Percentiles rank a stretch among this genome's conserved stretches.
Conservation (phyloP, 768 basidiomycete species). For the Xanthoconium purpureum region DNA sequence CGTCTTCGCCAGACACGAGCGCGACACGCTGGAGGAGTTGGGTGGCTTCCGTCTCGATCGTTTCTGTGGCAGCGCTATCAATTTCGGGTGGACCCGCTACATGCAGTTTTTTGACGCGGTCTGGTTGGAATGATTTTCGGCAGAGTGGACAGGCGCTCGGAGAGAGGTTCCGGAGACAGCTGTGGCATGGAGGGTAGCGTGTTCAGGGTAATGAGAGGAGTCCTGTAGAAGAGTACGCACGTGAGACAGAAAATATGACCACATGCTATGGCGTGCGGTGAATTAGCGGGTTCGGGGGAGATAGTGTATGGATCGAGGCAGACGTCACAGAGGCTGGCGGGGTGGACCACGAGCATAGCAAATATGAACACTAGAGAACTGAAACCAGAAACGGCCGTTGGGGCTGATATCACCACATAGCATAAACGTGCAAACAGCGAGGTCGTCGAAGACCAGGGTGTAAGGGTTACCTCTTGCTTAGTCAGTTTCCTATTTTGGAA, state of each 20-base stretch:
- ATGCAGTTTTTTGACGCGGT: slow-evolving; percentile 64
- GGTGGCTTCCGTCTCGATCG: slow-evolving; percentile 41
- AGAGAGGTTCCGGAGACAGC: slow-evolving; percentile 52
- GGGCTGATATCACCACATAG: slow-evolving; percentile 33
- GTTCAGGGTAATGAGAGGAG: slow-evolving; percentile 12
- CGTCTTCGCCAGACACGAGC: slow-evolving; percentile 33
- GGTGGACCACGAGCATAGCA: slow-evolving; percentile 61
- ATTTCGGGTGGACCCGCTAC: slow-evolving; percentile 47
- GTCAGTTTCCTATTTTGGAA: slow-evolving; percentile 23
- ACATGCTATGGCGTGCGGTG: slow-evolving; percentile 71
- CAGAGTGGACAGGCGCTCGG: slow-evolving; percentile 64
- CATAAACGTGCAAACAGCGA: slow-evolving; percentile 32
- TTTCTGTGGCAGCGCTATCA: slow-evolving; percentile 35
- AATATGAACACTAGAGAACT: slow-evolving; percentile 22
- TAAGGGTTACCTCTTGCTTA: slow-evolving; percentile 26
- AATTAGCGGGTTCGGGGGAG: slow-evolving; percentile 46
- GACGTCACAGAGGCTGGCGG: slow-evolving; percentile 72
- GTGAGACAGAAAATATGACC: slow-evolving; percentile 72
- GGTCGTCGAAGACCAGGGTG: slow-evolving; percentile 12
- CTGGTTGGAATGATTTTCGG: slow-evolving; percentile 55
- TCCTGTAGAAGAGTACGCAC: slow-evolving; percentile 41
- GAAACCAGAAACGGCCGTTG: slow-evolving; percentile 26
- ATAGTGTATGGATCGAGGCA: slow-evolving; percentile 61
- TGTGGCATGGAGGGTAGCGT: slow-evolving; percentile 21
- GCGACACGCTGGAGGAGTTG: slow-evolving; percentile 36